phyloP scores from a whole-genome alignment of 495 filamentous ascomycete genomes.

The Darksidea phi region DNA sequence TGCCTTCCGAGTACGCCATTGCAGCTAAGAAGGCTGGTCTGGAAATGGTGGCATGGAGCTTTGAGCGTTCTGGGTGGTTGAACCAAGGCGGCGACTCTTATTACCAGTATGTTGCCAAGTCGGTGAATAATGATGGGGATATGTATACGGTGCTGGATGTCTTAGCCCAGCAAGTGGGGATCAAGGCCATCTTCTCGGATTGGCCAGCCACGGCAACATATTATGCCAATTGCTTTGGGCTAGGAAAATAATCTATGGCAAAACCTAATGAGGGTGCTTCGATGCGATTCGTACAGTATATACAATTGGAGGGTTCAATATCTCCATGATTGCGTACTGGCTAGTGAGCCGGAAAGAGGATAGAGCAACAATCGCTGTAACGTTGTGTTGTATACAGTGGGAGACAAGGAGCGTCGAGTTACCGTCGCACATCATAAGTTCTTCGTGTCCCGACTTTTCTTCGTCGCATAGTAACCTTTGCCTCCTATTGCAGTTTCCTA shows the following conservation, averaged over 20 bases:
- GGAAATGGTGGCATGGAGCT: conserved; percentile 61
- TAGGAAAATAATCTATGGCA: not conserved
- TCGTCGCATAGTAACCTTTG: too few relatives aligned
- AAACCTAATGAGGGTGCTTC: too few relatives aligned
- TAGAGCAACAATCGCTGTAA: too few relatives aligned
- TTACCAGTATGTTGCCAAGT: conserved; percentile 50
- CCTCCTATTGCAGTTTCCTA: too few relatives aligned
- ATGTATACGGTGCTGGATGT: conserved; percentile 60
- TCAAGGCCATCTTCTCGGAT: conserved; percentile 58
- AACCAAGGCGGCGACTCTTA: conserved; percentile 56
- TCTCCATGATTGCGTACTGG: too few relatives aligned
- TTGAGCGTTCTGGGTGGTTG: conserved; percentile 59
- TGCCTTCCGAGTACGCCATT: conserved; percentile 42
- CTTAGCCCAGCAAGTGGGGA: conserved; percentile 55
- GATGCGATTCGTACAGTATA: too few relatives aligned
- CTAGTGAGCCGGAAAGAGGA: too few relatives aligned
- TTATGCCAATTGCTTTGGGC: conserved; percentile 61
- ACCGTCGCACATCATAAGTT: too few relatives aligned
- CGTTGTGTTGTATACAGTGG: too few relatives aligned
- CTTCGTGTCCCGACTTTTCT: too few relatives aligned
- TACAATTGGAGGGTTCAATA: too few relatives aligned
- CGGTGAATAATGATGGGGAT: conserved; percentile 58
- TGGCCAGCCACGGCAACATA: conserved; percentile 63
- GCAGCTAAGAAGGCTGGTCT: conserved; percentile 54
- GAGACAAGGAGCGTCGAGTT: too few relatives aligned